Conservation (phyloP, 495 filamentous ascomycete genomes). For the Xylaria acuta region DNA sequence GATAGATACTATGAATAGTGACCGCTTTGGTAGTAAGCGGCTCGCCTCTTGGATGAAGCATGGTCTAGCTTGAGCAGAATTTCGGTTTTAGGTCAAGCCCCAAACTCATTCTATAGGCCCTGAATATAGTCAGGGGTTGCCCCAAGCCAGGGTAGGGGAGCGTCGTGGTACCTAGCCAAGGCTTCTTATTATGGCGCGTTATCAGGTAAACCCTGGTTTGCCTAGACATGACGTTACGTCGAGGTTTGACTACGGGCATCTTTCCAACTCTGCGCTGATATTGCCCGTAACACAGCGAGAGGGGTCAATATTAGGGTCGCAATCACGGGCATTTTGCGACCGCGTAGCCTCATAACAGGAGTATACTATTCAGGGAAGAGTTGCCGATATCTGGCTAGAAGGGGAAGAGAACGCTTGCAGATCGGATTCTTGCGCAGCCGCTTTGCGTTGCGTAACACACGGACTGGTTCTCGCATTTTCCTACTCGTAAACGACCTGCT, state of each 20-base stretch:
- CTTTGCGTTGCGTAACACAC: conserved; percentile 41
- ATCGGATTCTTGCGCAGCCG: conserved; percentile 40
- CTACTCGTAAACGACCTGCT: neutral
- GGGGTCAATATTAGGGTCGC: conserved; percentile 10
- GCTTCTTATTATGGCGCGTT: conserved; percentile 23
- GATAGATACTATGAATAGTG: conserved; percentile 12
- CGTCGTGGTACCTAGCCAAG: conserved; percentile 17
- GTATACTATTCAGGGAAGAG: conserved; percentile 38
- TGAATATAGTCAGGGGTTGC: conserved; percentile 25
- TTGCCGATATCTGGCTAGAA: conserved; percentile 38
- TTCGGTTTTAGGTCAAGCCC: conserved; percentile 13
- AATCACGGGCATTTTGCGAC: conserved; percentile 27
- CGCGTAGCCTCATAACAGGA: conserved; percentile 34
- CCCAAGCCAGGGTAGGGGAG: conserved; percentile 11
- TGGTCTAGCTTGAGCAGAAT: conserved; percentile 15
- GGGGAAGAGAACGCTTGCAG: conserved; percentile 33
- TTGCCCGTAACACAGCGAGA: conserved; percentile 18
- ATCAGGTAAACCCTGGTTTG: conserved; percentile 13
- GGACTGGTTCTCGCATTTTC: conserved; percentile 29
- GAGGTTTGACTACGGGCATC: conserved; percentile 17
- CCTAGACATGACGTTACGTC: conserved; percentile 27
- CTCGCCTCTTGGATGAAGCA: neutral
- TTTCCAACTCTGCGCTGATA: conserved; percentile 24
- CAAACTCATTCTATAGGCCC: conserved; percentile 18
- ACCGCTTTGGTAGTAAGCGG: neutral